Conservation (phyloP, 345 rosid species). For the Brassica carinata region DNA sequence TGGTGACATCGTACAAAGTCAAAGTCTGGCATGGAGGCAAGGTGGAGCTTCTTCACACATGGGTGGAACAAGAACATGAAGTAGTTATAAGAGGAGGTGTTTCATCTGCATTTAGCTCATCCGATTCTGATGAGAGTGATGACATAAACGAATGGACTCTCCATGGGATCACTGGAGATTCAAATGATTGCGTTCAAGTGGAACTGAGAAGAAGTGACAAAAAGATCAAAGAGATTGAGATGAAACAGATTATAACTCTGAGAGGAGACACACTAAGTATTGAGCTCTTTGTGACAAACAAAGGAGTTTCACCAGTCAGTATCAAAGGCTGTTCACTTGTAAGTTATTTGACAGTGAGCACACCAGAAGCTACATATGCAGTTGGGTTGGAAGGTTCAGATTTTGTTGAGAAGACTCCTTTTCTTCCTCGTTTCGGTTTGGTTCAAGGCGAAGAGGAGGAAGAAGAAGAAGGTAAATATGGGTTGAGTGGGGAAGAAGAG, state of each 20-base stretch:
- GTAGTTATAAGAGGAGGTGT: slow-evolving; percentile 79
- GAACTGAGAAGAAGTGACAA: slow-evolving; percentile 59
- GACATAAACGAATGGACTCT: slow-evolving; percentile 53
- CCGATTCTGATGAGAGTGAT: slow-evolving; percentile 19
- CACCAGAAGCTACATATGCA: slow-evolving; percentile 86
- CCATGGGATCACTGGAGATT: slow-evolving; percentile 57
- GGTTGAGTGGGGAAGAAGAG: slow-evolving; percentile 59
- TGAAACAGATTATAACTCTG: slow-evolving; percentile 57
- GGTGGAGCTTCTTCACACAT: slow-evolving; percentile 75
- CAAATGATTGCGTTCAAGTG: slow-evolving; percentile 46
- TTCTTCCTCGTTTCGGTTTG: slow-evolving; percentile 46
- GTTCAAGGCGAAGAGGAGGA: slow-evolving; percentile 25
- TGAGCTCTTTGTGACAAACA: slow-evolving; percentile 56
- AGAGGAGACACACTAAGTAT: slow-evolving; percentile 58
- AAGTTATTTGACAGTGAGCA: slow-evolving; percentile 74
- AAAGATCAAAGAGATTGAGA: slow-evolving; percentile 49
- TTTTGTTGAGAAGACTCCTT: slow-evolving; percentile 47
- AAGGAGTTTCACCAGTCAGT: slow-evolving; percentile 42
- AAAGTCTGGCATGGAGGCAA: slow-evolving; percentile 77
- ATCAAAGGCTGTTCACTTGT: slow-evolving; percentile 56
- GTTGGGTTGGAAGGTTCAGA: slow-evolving; percentile 70
- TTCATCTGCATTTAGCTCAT: slow-evolving; percentile 50
- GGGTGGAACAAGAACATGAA: slow-evolving; percentile 55
- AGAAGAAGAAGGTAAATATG: slow-evolving; percentile 26
- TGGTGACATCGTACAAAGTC: slow-evolving; percentile 80